These are phyloP conservation scores for Paraphoma sp. DNA, from an alignment of 2,329 filamentous ascomycete genomes.

Conservation along the genomic window DNA sequence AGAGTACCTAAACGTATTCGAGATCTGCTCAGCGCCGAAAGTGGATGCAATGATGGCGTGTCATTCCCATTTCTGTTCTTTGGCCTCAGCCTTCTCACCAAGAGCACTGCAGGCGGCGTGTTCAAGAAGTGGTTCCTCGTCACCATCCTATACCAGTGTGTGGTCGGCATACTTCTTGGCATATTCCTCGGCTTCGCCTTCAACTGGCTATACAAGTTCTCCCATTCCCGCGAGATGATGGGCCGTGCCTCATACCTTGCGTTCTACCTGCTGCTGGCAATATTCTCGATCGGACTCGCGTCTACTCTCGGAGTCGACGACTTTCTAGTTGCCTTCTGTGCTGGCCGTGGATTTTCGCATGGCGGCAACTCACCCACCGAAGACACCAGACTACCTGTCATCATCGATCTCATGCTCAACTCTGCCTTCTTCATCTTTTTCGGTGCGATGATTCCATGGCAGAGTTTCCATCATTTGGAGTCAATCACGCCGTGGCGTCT, in stretches of 20 bases:
- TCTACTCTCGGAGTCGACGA: slow-evolving; percentile 61
- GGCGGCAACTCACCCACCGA: slow-evolving; percentile 60
- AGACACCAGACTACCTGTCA: slow-evolving; percentile 54
- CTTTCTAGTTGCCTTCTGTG: slow-evolving; percentile 64
- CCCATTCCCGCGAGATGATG: slow-evolving; percentile 54
- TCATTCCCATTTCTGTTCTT: slow-evolving; percentile 64
- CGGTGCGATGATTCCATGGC: slow-evolving; percentile 62
- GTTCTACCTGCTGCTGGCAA: slow-evolving; percentile 63
- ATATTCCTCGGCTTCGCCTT: slow-evolving; percentile 55
- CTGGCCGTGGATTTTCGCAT: slow-evolving; percentile 61
- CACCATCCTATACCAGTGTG: slow-evolving; percentile 63
- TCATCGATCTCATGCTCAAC: slow-evolving; percentile 64
- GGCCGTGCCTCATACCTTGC: slow-evolving; percentile 59
- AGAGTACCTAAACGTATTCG: slow-evolving; percentile 60
- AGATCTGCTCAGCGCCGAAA: slow-evolving; percentile 61
- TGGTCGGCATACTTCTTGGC: slow-evolving; percentile 56
- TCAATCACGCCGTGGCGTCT: slow-evolving; percentile 53
- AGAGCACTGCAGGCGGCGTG: slow-evolving; percentile 46
- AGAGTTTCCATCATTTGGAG: slow-evolving; percentile 46
- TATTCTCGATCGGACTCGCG: slow-evolving; percentile 60
- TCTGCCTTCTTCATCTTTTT: slow-evolving; percentile 64
- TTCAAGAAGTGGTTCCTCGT: slow-evolving; percentile 61
- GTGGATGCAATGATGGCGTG: slow-evolving; percentile 63
- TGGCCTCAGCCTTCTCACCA: slow-evolving; percentile 56
- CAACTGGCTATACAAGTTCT: slow-evolving; percentile 58